Conservation (phyloP, 305 asterid genomes). For the Fraxinus latifolia region DNA sequence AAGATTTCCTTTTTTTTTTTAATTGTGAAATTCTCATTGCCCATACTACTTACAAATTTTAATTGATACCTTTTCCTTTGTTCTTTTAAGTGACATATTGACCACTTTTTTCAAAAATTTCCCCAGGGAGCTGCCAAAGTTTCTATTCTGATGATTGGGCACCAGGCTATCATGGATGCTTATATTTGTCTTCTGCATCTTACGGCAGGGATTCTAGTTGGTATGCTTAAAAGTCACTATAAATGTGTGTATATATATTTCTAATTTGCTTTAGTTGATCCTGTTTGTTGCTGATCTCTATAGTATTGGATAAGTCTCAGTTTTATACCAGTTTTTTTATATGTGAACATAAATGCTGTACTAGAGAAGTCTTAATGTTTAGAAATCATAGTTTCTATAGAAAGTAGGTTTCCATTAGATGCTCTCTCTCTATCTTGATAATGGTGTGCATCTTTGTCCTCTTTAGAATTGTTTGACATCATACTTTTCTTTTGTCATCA, state of each 20-base stretch:
- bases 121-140: constrained; percentile 97
- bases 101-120: constrained; percentile 17
- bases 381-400: background rate
- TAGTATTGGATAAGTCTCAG: background rate
- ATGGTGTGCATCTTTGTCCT: background rate
- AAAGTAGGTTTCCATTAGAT: background rate
- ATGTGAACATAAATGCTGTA: background rate
- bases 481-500: background rate
- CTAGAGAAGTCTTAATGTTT: background rate
- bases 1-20: constrained; percentile 27
- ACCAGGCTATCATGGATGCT: constrained; percentile 98
- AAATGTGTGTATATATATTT: background rate
- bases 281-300: background rate
- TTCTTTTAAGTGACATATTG: background rate
- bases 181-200: constrained; percentile 96
- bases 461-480: background rate
- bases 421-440: background rate
- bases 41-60: constrained; percentile 2
- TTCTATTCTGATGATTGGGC: constrained; percentile 94
- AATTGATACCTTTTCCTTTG: constrained; percentile 2
- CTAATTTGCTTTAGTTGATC: background rate
- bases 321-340: background rate
- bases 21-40: constrained; percentile 4
- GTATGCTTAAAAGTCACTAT: constrained; percentile 39
- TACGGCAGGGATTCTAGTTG: constrained; percentile 96